Percentiles rank a stretch among this genome's conserved stretches.
These are phyloP conservation scores for Dissophora ornata DNA, from an alignment of 192 early-diverging fungal genomes.

Conservation along the genomic window DNA sequence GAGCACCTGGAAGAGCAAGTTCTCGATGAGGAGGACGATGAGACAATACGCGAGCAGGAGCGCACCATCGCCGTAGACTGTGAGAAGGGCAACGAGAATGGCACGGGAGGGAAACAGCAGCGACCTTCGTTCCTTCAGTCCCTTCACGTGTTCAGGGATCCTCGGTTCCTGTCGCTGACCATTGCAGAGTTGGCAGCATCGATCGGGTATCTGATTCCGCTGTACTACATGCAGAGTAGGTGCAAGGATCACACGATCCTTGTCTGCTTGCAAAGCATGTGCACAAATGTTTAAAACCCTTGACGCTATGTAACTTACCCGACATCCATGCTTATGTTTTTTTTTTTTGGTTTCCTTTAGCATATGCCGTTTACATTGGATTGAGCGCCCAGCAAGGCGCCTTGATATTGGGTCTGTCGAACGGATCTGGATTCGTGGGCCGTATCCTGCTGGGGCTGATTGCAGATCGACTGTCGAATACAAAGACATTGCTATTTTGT, in stretches of 20 bases:
- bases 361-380: constrained; percentile 68
- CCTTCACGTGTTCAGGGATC: constrained; percentile 41
- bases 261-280: too few species aligned
- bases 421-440: constrained; percentile 71
- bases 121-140: constrained; percentile 32
- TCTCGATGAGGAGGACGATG: too few species aligned
- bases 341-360: too few species aligned
- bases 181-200: constrained; percentile 42
- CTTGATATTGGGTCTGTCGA: constrained; percentile 69
- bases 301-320: too few species aligned
- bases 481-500: constrained; percentile 18
- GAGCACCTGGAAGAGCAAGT: constrained; percentile 7
- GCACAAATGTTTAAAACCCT: too few species aligned
- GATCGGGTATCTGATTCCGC: constrained; percentile 59
- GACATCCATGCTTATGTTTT: too few species aligned
- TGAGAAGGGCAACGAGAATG: neutral
- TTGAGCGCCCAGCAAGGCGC: constrained; percentile 66
- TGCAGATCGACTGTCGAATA: constrained; percentile 61
- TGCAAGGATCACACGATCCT: too few species aligned
- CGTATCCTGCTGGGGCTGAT: constrained; percentile 70
- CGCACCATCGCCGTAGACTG: neutral
- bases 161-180: constrained; percentile 47
- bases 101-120: constrained; percentile 4
- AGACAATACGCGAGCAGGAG: too few species aligned
- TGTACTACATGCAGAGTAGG: constrained; percentile 59